phyloP scores from a whole-genome alignment of 352 stramenopile species.

The Achlya hypogyna region DNA sequence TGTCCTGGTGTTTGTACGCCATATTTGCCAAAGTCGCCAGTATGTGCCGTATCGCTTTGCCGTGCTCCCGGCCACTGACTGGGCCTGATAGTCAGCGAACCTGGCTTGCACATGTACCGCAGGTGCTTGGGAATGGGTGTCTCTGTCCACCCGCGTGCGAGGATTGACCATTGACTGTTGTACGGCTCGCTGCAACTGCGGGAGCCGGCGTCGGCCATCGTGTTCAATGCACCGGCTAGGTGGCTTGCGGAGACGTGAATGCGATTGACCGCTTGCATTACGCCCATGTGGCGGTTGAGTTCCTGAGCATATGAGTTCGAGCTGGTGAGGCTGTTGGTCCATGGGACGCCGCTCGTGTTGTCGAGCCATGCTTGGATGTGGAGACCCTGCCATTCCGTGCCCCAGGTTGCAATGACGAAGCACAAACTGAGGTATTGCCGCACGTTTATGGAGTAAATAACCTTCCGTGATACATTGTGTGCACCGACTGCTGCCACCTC shows the following conservation, averaged over 20 bases:
- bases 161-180: background rate
- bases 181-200: background rate
- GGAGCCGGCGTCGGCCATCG: constrained; percentile 13
- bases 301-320: background rate
- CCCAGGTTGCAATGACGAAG: no score
- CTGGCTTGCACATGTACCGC: constrained; percentile 2
- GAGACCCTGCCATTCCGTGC: no score
- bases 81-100: background rate
- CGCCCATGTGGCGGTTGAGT: constrained; percentile 7
- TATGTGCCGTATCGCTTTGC: background rate
- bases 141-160: background rate
- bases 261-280: background rate
- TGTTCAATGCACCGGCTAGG: background rate
- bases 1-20: background rate
- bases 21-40: constrained; percentile 1
- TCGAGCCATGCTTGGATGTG: constrained; percentile 18
- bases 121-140: background rate
- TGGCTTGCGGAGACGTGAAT: constrained; percentile 4
- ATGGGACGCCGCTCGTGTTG: constrained; percentile 9
- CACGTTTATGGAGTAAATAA: background rate
- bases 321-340: background rate
- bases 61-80: constrained; percentile 4
- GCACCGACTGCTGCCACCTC: no score
- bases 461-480: no score
- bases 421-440: no score